Evolutionary conservation across 2,329 filamentous ascomycete genomes (phyloP).

Genomic region (Diaporthe sp.): DNA sequence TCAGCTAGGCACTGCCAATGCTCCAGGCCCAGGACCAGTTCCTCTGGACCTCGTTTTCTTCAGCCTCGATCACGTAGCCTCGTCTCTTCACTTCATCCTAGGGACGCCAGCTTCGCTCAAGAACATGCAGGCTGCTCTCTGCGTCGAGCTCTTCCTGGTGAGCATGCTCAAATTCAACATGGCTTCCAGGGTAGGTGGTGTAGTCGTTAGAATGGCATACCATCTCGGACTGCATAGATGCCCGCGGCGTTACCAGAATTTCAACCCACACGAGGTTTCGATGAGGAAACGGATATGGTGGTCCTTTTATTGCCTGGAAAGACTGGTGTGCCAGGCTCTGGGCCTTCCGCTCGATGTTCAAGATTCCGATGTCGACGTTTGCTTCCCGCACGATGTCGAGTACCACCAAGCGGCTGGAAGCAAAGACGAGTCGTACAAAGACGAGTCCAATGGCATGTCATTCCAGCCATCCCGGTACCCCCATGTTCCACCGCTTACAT

Average conservation of each 20-base stretch:
- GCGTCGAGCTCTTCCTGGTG: conserved; percentile 67
- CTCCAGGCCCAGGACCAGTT: conserved; percentile 50
- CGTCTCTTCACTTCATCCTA: conserved; percentile 62
- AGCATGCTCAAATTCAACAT: conserved; percentile 70
- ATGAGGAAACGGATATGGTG: conserved; percentile 69
- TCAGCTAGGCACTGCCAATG: conserved; percentile 50
- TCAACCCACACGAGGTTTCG: conserved; percentile 60
- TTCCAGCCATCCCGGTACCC: not conserved
- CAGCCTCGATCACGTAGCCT: conserved; percentile 63
- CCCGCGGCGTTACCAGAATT: conserved; percentile 65
- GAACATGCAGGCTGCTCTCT: conserved; percentile 64
- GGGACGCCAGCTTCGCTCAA: conserved; percentile 62
- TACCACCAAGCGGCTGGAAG: conserved; percentile 2
- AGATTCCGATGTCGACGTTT: conserved; percentile 72
- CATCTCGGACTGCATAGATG: conserved; percentile 72
- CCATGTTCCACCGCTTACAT: not conserved
- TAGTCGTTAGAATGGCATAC: conserved; percentile 68
- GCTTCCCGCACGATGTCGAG: conserved; percentile 49
- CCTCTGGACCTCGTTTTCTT: conserved; percentile 61
- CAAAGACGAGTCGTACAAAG: not conserved
- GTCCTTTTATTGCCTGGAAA: conserved; percentile 69
- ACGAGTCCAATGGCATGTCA: conserved; percentile 8
- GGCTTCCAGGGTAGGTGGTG: conserved; percentile 68
- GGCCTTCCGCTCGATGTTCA: conserved; percentile 68
- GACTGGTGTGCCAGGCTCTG: conserved; percentile 69